Base-by-base conservation (phyloP, 805 yeast species). In the Kuraishia hungarica region DNA sequence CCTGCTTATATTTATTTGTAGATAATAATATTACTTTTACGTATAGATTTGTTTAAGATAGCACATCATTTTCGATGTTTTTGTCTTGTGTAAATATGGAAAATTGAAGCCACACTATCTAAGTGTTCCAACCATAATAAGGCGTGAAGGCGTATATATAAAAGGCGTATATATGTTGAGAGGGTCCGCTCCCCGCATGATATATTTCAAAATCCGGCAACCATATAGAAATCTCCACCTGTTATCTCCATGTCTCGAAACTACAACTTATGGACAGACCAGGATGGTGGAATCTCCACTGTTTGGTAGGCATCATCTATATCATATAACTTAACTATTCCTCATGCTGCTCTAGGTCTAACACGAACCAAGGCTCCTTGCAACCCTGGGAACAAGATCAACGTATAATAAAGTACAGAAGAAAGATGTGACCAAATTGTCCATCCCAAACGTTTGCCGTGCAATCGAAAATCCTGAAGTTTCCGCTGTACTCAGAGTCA, bases 371-470 rank as follows among this genome's bases (percentile, higher is more conserved):
- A 65, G 71, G 71, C 57, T 67, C 2, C 55, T 67, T 47, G 67
- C 72, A 1, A 67, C 70, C 2, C 53, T 67, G 49, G 69, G 69
- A 2, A 58, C 64, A 3, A 59, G 58, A 39, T 61, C 59, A 19
- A 20, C 57, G 5, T 56, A 63, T 35, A 62, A 62, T 20, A 67
- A 64, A 49, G 56, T 64, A 1, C 56, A 67, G 2, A 67, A 66
- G 51, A 68, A 62, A 51, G 70, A 67, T 19, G 67, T 75, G n/a
- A 60, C 65, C 13, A 62, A 66, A 3, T 58, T 72, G 1, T 71
- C 78, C 1, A 75, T 81, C 22, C 79, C 82, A 1, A 59, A 63
- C 1, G 66, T 74, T 2, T 80, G 84, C 60, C 57, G 60, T 2
- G 60, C 63, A 5, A 66, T 73, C 13, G 53, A 56, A 2, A 52